Percentiles rank a stretch among this genome's conserved stretches.
Conservation (phyloP, 345 rosid genomes). For the Raphanus sativus region DNA sequence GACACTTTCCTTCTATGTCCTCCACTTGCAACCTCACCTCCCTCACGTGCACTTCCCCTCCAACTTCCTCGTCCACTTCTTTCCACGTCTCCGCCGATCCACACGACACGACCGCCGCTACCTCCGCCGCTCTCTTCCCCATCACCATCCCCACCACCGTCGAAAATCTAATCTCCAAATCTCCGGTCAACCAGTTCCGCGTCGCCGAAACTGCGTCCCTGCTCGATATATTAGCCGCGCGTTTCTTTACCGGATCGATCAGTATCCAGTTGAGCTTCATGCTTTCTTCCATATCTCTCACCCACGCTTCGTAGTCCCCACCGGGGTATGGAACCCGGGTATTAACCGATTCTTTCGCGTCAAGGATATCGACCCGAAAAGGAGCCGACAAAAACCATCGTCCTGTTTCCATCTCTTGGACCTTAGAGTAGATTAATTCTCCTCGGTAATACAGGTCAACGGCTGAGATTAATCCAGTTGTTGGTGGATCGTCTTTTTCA, state of each 20-base stretch:
- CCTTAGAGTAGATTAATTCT: constrained; percentile 49
- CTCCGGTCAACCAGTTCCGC: constrained; percentile 70
- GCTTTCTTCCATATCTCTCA: constrained; percentile 51
- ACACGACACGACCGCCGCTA: constrained; percentile 34
- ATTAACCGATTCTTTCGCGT: constrained; percentile 45
- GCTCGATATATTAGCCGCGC: constrained; percentile 64
- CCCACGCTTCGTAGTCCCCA: constrained; percentile 44
- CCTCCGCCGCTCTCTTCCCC: background rate
- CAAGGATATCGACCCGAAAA: constrained; percentile 61
- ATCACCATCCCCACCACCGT: constrained; percentile 28
- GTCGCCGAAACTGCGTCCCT: constrained; percentile 53
- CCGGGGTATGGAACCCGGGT: constrained; percentile 38
- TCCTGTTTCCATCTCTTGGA: constrained; percentile 46
- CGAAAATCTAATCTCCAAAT: constrained; percentile 53
- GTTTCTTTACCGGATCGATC: constrained; percentile 58
- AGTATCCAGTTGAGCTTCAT: constrained; percentile 63
- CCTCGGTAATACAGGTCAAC: constrained; percentile 63
- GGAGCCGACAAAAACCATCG: constrained; percentile 63
- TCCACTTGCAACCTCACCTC: constrained; percentile 67
- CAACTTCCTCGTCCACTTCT: constrained; percentile 61
- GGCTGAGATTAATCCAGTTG: constrained; percentile 55
- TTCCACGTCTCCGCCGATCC: constrained; percentile 44
- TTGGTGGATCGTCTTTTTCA: constrained; percentile 2
- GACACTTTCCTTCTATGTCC: constrained; percentile 71
- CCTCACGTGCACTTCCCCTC: constrained; percentile 65